A percentile compares a stretch with the other conserved stretches of the same genome.
Conservation (phyloP, 2,329 filamentous ascomycete species). For the Clarireedia hainanense region DNA sequence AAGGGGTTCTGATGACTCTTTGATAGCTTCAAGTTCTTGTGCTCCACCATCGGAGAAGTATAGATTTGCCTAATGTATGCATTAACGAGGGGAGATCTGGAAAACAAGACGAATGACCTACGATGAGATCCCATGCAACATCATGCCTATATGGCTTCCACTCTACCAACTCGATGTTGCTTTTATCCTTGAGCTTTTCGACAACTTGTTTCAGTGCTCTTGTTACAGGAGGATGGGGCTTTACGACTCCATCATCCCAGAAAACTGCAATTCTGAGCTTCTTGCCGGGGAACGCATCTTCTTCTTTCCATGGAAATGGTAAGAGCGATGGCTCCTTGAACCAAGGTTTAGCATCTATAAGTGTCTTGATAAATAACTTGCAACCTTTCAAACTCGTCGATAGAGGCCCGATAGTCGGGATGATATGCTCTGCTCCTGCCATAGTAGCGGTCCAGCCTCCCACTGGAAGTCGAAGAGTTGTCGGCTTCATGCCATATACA, state of each 20-base stretch:
- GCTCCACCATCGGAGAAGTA: conserved; percentile 55
- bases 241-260: conserved; percentile 51
- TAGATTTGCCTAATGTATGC: conserved; percentile 18
- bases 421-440: conserved; percentile 30
- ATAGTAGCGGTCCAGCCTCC: conserved; percentile 18
- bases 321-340: conserved; percentile 42
- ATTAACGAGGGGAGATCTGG: conserved; percentile 7
- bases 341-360: conserved; percentile 41
- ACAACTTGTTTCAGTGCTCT: conserved; percentile 49
- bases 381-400: conserved; percentile 43
- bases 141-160: conserved; percentile 47
- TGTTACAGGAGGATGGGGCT: conserved; percentile 50
- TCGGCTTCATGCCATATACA: conserved; percentile 28
- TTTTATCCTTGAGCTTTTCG: conserved; percentile 37
- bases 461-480: conserved; percentile 21
- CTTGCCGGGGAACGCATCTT: conserved; percentile 27
- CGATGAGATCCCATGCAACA: conserved; percentile 42
- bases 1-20: conserved; percentile 48
- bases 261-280: conserved; percentile 54
- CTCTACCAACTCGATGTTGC: conserved; percentile 46
- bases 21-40: conserved; percentile 43
- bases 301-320: conserved; percentile 43
- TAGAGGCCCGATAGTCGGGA: conserved; percentile 45
- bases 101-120: conserved; percentile 17
- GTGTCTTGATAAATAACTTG: conserved; percentile 35